A percentile compares a stretch with the other conserved stretches of the same genome.
These are phyloP conservation scores for Gamsiella multidivaricata DNA, from an alignment of 192 early-diverging fungal genomes.

Conservation along the genomic window DNA sequence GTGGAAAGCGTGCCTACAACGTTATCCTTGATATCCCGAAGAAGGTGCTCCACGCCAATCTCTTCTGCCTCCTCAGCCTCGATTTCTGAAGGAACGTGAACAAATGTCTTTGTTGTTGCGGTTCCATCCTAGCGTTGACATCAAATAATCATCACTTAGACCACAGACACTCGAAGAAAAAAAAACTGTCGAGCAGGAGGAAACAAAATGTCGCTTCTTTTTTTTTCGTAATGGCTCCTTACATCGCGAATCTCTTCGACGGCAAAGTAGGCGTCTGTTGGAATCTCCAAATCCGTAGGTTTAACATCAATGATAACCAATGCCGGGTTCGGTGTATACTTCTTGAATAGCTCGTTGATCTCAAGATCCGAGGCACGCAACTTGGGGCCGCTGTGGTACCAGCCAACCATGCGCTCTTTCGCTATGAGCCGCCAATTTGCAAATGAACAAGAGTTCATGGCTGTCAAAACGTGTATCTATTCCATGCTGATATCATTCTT, in stretches of 20 bases:
- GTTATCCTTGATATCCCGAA: conserved; percentile 98
- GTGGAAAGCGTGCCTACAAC: conserved; percentile 94
- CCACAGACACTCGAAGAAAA: neutral
- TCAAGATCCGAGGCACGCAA: conserved; percentile 95
- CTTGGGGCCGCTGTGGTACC: conserved; percentile 99
- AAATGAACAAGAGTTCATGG: neutral
- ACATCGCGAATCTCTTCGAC: conserved; percentile 99
- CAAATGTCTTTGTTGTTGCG: conserved; percentile 95
- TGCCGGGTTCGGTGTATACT: conserved; percentile 94
- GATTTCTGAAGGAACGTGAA: conserved; percentile 94
- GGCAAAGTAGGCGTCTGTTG: conserved; percentile 97
- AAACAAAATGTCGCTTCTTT: conserved; percentile 17
- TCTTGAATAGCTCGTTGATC: conserved; percentile 98
- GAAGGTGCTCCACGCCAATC: conserved; percentile 98
- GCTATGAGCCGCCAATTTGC: conserved; percentile 59
- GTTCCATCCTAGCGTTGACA: conserved; percentile 85
- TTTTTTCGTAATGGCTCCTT: conserved; percentile 30
- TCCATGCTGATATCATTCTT: too few species aligned
- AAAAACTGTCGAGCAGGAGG: neutral
- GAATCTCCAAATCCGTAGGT: conserved; percentile 92
- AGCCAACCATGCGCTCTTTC: conserved; percentile 96
- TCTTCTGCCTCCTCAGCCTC: conserved; percentile 99
- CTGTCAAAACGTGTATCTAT: neutral
- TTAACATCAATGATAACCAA: conserved; percentile 98
- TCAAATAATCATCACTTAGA: neutral